Conservation (phyloP, 495 filamentous ascomycete genomes). For the Xylaria grammica region DNA sequence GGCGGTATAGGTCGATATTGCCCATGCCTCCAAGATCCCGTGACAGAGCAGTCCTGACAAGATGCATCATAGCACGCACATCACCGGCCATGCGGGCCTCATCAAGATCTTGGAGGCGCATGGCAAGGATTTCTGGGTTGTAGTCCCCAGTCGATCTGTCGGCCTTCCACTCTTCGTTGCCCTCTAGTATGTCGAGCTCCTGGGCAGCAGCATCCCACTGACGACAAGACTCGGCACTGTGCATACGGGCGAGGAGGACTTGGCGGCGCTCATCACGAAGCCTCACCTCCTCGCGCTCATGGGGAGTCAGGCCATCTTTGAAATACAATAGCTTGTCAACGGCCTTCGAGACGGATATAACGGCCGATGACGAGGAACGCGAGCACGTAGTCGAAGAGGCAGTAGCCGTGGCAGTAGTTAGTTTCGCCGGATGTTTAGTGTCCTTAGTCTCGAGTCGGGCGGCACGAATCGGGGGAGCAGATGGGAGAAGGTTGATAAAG, state of each 20-base stretch:
- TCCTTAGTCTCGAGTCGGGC: constrained; percentile 2
- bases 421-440: not conserved
- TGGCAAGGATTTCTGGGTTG: constrained; percentile 67
- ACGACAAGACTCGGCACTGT: constrained; percentile 63
- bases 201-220: constrained; percentile 72
- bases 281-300: constrained; percentile 56
- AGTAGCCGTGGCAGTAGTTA: not conserved
- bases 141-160: constrained; percentile 62
- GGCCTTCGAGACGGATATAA: constrained; percentile 22
- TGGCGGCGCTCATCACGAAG: constrained; percentile 64
- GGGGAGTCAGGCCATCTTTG: constrained; percentile 59
- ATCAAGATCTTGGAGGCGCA: constrained; percentile 73
- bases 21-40: constrained; percentile 87
- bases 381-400: not conserved
- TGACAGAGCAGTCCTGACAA: constrained; percentile 80
- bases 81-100: constrained; percentile 77
- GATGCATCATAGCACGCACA: constrained; percentile 71
- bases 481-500: constrained; percentile 25
- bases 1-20: constrained; percentile 79
- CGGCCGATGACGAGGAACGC: constrained; percentile 4
- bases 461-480: constrained; percentile 24
- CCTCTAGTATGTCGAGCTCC: constrained; percentile 82
- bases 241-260: constrained; percentile 66
- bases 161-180: constrained; percentile 82
- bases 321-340: constrained; percentile 34